Conservation (phyloP, 2,329 filamentous ascomycete genomes). For the Phyllosticta capitalensis region DNA sequence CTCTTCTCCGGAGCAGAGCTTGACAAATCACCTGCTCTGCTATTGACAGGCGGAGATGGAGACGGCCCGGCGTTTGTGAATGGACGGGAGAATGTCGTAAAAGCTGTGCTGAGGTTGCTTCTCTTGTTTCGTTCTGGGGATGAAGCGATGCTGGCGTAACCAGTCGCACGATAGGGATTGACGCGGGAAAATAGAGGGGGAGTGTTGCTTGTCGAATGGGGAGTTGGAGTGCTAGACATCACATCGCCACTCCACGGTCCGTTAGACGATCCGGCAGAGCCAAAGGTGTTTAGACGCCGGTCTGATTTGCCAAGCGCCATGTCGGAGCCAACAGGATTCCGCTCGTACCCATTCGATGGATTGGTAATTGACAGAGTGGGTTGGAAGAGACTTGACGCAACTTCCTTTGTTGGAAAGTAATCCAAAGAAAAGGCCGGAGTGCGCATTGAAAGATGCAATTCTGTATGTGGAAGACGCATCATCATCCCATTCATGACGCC, state of each 20-base stretch:
- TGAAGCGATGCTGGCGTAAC: constrained; percentile 34
- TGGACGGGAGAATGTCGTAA: constrained; percentile 31
- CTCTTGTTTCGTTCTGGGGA: constrained; percentile 29
- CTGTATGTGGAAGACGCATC: constrained; percentile 17
- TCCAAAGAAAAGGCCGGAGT: constrained; percentile 38
- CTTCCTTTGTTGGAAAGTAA: constrained; percentile 35
- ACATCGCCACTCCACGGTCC: constrained; percentile 39
- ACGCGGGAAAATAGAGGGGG: constrained; percentile 34
- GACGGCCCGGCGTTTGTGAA: constrained; percentile 29
- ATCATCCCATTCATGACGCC: constrained; percentile 30
- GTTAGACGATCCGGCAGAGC: constrained; percentile 42
- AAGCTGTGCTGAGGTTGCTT: constrained; percentile 29
- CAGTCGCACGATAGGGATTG: constrained; percentile 25
- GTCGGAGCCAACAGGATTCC: constrained; percentile 22
- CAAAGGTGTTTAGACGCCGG: constrained; percentile 29
- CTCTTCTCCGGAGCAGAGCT: constrained; percentile 31
- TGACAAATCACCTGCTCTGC: constrained; percentile 28
- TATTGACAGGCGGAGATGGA: constrained; percentile 28
- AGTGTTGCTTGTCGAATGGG: constrained; percentile 44
- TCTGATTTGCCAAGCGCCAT: constrained; percentile 16
- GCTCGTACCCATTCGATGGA: constrained; percentile 10
- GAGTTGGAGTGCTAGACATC: constrained; percentile 36
- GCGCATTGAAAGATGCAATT: constrained; percentile 32
- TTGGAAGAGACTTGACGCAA: constrained; percentile 35
- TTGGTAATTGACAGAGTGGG: constrained; percentile 25